These are phyloP conservation scores for Aschersonia sp. DNA, from an alignment of 2,329 filamentous ascomycete species.

Conservation along the genomic window DNA sequence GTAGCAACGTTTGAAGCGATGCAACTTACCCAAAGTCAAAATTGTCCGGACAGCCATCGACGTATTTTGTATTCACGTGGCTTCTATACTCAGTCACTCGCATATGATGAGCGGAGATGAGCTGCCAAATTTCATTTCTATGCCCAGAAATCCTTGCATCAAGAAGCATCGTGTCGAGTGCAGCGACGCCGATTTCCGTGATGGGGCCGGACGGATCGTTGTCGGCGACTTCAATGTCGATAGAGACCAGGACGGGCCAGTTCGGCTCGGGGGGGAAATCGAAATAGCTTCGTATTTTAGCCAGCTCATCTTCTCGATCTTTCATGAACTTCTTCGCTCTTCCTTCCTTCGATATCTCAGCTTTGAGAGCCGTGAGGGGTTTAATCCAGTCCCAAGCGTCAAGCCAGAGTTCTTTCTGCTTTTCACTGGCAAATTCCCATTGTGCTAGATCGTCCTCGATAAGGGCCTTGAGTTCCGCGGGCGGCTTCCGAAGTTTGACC, in stretches of 20 bases:
- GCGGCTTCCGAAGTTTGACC: too few relatives aligned
- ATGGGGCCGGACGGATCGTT: constrained; percentile 41
- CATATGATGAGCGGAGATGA: constrained; percentile 61
- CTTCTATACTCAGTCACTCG: constrained; percentile 56
- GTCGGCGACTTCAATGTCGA: constrained; percentile 81
- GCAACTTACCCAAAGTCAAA: constrained; percentile 62
- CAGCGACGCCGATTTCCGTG: constrained; percentile 77
- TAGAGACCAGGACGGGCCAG: constrained; percentile 48
- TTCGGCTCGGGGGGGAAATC: constrained; percentile 2
- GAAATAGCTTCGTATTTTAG: too few relatives aligned
- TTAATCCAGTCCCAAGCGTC: too few relatives aligned
- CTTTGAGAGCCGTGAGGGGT: too few relatives aligned
- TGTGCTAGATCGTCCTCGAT: too few relatives aligned
- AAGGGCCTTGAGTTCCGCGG: too few relatives aligned
- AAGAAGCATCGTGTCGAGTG: constrained; percentile 48
- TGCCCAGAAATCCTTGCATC: constrained; percentile 20
- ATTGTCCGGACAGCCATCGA: constrained; percentile 56
- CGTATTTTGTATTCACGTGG: constrained; percentile 52
- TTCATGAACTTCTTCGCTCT: too few relatives aligned
- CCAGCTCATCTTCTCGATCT: too few relatives aligned
- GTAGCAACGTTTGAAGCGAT: background rate
- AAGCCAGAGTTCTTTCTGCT: too few relatives aligned
- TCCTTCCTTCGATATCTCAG: too few relatives aligned
- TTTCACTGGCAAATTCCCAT: too few relatives aligned
- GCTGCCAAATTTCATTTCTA: constrained; percentile 38